A percentile compares a stretch with the other conserved stretches of the same genome.
Conservation (phyloP, 192 early-diverging fungal species). For the Spinellus fusiger region DNA sequence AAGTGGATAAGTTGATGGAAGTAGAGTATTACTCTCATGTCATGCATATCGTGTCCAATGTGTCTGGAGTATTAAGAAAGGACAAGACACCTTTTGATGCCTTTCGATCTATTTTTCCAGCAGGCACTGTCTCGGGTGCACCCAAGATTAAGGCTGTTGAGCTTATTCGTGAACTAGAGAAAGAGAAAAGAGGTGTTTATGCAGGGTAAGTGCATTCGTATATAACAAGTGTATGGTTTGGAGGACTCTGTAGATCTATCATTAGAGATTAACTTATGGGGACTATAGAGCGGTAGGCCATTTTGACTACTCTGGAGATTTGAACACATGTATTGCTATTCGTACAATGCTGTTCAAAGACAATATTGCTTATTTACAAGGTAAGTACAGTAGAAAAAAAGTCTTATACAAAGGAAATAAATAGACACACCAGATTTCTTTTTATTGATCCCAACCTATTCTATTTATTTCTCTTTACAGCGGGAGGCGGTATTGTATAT, state of each 20-base stretch:
- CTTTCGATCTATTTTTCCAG: slow-evolving; percentile 96
- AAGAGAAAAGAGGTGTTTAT: slow-evolving; percentile 89
- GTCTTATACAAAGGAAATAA: not conserved
- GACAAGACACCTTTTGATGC: slow-evolving; percentile 92
- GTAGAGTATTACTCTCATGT: slow-evolving; percentile 96
- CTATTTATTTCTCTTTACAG: slow-evolving; percentile 6
- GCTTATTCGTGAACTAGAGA: slow-evolving; percentile 85
- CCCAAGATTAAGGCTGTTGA: slow-evolving; percentile 98
- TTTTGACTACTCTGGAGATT: slow-evolving; percentile 86
- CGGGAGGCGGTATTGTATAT: slow-evolving; percentile 92
- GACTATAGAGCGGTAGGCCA: slow-evolving; percentile 72
- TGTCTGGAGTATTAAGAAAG: slow-evolving; percentile 82
- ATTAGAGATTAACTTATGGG: not conserved
- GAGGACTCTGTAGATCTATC: not conserved
- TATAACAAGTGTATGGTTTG: not conserved
- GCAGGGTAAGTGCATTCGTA: slow-evolving; percentile 43
- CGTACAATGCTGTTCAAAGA: slow-evolving; percentile 99
- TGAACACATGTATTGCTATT: slow-evolving; percentile 98
- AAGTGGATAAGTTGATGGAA: slow-evolving; percentile 94
- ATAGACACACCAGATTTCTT: not conserved
- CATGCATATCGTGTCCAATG: slow-evolving; percentile 99
- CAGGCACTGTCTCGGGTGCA: slow-evolving; percentile 96
- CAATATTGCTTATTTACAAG: slow-evolving; percentile 90
- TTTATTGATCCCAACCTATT: too few species aligned
- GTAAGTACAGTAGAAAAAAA: slow-evolving; percentile 6